Evolutionary conservation across 805 yeast genomes (phyloP), one percentile per base, ranked within the genome.

Genomic region (Yamadazyma endophytica): DNA sequence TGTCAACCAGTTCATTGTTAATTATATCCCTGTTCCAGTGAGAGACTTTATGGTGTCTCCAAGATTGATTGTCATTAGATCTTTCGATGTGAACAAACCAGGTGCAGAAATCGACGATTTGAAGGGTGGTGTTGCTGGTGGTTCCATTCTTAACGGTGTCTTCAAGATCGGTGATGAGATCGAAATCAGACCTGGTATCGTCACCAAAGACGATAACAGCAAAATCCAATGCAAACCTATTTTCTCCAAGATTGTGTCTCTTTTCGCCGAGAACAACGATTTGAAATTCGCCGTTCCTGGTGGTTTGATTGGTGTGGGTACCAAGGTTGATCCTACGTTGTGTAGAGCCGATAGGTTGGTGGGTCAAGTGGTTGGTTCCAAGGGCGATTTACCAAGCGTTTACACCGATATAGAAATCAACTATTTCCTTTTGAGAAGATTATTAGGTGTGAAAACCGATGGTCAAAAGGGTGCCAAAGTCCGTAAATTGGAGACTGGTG

Each of bases 71-170:
- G 97, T 92, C 36, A 94, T 92, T 54, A 83, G 99, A 71, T 90
- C 97, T 20, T 92, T 92, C 60, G 99, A 92, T 64, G 98, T 92
- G 45, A 92, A 92, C 71, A 89, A 87, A 67, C 99, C 99, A 39
- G 99, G 99, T 70, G 80, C 96, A 26, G 97, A 89, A 65, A 86
- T 94, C 47, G 89, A 83, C 46, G 97, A 90, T 51, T 76, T 92
- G 60, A 89, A 89, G 69, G 99, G 99, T 54, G 99, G 99, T 79
- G 97, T 92, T 58, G 99, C 99, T 27, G 99, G 99, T 73, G 99
- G 99, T 49, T 87, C 96, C 32, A 90, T 92, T 51, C 74, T 92
- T 56, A 87, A 80, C 39, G 99, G 99, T 76, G 99, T 92, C 29
- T 86, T 92, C 72, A 82, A 85, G 59, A 73, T 92, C 43, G 97